A percentile compares a stretch with the other conserved stretches of the same genome.
phyloP scores from a whole-genome alignment of 805 yeast species.

The Starmerella tilneyi region DNA sequence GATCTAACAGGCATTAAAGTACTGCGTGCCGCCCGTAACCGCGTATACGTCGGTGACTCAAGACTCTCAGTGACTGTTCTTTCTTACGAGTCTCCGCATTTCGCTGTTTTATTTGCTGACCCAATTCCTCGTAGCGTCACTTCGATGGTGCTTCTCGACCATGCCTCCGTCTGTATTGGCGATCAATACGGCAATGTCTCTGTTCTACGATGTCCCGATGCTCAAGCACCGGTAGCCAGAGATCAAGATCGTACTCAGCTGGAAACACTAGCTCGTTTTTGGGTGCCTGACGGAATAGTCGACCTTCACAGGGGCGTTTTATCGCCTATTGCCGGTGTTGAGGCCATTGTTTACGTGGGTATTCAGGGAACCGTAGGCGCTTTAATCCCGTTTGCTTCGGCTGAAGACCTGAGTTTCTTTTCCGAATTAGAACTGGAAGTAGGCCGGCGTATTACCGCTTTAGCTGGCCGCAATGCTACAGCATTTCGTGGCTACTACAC shows the following conservation, averaged over 20 bases:
- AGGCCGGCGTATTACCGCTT: conserved; percentile 14
- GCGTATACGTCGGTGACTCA: conserved; percentile 64
- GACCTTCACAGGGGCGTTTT: conserved; percentile 46
- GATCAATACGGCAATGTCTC: conserved; percentile 79
- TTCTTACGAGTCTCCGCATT: conserved; percentile 40
- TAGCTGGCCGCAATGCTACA: conserved; percentile 12
- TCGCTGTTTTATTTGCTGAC: conserved; percentile 64
- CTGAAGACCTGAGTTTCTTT: conserved; percentile 53
- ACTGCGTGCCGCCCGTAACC: conserved; percentile 44
- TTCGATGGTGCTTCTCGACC: conserved; percentile 50
- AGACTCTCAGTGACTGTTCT: conserved; percentile 53
- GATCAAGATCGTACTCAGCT: conserved; percentile 47
- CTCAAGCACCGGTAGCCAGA: conserved; percentile 26
- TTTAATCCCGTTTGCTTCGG: conserved; percentile 54
- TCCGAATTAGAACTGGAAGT: conserved; percentile 41
- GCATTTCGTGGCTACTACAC: conserved; percentile 67
- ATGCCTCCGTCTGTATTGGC: conserved; percentile 68
- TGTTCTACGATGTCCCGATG: conserved; percentile 40
- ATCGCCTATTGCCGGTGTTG: conserved; percentile 49
- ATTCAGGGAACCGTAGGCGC: conserved; percentile 74
- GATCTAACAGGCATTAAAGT: conserved; percentile 43
- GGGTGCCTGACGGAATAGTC: conserved; percentile 60
- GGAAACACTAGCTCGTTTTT: conserved; percentile 46
- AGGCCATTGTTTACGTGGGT: conserved; percentile 60
- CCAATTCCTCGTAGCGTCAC: conserved; percentile 57